A percentile compares a stretch with the other conserved stretches of the same genome.
Conservation (phyloP, 805 yeast genomes). For the Saccharomycopsis sp. region DNA sequence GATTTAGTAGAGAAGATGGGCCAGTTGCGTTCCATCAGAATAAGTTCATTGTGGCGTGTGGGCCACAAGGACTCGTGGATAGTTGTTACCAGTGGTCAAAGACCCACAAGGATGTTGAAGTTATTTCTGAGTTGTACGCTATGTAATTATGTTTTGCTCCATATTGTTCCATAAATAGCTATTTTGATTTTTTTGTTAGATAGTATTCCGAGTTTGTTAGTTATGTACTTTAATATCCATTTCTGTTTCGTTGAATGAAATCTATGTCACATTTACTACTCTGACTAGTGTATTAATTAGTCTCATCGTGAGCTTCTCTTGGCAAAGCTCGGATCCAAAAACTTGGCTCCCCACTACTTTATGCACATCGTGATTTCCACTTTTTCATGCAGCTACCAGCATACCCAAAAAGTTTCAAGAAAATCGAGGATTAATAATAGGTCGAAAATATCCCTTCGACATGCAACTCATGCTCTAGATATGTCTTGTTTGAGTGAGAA, state of each 20-base stretch:
- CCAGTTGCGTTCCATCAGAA: conserved; percentile 21
- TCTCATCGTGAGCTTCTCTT: too few species aligned
- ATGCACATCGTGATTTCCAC: not conserved
- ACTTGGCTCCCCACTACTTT: not conserved
- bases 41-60: conserved; percentile 55
- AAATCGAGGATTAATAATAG: not conserved
- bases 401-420: not conserved
- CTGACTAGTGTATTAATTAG: too few species aligned
- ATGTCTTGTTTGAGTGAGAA: not conserved
- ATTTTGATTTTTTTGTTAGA: too few species aligned
- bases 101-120: conserved; percentile 29
- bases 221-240: too few species aligned
- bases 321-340: too few species aligned
- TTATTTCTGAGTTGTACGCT: conserved; percentile 40
- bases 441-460: too few species aligned
- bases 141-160: conserved; percentile 8
- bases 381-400: not conserved
- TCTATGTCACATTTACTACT: too few species aligned
- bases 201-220: not conserved
- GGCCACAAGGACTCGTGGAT: conserved; percentile 40
- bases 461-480: too few species aligned
- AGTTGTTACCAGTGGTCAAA: conserved; percentile 37
- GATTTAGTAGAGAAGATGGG: not conserved
- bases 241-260: too few species aligned
- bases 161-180: not conserved